phyloP scores from a whole-genome alignment of 371 early-diverging fungal species.

The Mucor circinelloides region DNA sequence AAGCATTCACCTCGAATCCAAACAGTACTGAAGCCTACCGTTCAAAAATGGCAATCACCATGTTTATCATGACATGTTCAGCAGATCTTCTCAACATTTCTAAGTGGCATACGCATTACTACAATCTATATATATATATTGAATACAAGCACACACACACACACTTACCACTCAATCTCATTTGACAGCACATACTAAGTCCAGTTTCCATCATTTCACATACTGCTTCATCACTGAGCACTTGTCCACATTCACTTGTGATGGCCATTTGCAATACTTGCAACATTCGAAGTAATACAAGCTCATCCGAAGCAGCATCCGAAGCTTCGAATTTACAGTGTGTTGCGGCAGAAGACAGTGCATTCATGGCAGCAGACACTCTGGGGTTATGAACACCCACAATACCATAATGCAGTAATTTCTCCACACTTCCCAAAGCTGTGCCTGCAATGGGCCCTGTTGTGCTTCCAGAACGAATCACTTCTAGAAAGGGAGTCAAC shows the following conservation, averaged over 20 bases:
- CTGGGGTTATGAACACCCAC: conserved; percentile 74
- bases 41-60: conserved; percentile 76
- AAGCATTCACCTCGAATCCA: neutral
- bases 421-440: conserved; percentile 87
- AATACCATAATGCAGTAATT: conserved; percentile 85
- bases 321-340: conserved; percentile 96
- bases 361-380: conserved; percentile 70
- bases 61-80: conserved; percentile 77
- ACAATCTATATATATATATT: neutral
- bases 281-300: conserved; percentile 87
- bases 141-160: neutral
- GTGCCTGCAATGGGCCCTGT: conserved; percentile 94
- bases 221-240: conserved; percentile 87
- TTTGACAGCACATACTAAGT: conserved; percentile 94
- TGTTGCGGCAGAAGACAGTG: conserved; percentile 79
- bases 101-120: conserved; percentile 14
- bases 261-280: conserved; percentile 76
- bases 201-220: conserved; percentile 97
- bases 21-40: conserved; percentile 31
- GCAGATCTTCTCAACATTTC: conserved; percentile 82
- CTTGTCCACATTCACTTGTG: conserved; percentile 67
- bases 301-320: conserved; percentile 91
- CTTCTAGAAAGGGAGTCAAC: conserved; percentile 88
- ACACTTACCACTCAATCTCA: conserved; percentile 80
- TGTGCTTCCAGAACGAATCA: conserved; percentile 90